Conservation (phyloP, 768 basidiomycete genomes). For the Boletus sp. region DNA sequence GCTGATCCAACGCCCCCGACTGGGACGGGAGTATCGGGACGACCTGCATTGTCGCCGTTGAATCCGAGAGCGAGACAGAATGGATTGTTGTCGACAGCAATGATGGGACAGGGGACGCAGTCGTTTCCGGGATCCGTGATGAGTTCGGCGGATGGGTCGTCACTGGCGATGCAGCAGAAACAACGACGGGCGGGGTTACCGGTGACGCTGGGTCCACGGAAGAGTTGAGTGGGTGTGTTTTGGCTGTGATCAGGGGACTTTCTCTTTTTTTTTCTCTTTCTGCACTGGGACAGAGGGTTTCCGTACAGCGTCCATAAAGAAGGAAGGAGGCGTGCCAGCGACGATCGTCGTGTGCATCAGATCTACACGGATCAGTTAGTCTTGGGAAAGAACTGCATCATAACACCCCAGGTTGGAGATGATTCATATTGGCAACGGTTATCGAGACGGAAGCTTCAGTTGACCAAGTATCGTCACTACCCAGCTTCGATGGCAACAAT, state of each 20-base stretch:
- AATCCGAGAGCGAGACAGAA: slow-evolving; percentile 65
- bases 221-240: slow-evolving; percentile 4
- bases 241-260: neutral
- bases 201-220: slow-evolving; percentile 37
- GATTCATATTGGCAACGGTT: neutral
- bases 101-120: slow-evolving; percentile 36
- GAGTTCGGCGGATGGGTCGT: slow-evolving; percentile 5
- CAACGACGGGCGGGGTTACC: slow-evolving; percentile 38
- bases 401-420: no score
- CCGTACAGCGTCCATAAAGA: no score
- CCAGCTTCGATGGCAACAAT: neutral
- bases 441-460: no score
- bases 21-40: slow-evolving; percentile 6
- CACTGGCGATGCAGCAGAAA: slow-evolving; percentile 34
- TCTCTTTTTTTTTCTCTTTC: no score
- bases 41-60: slow-evolving; percentile 62
- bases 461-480: neutral
- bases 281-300: neutral
- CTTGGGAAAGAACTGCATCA: neutral
- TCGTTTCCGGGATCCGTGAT: slow-evolving; percentile 24
- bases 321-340: neutral
- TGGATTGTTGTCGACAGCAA: slow-evolving; percentile 36
- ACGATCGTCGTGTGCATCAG: neutral
- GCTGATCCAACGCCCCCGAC: slow-evolving; percentile 35
- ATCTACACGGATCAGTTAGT: neutral